Evolutionary conservation across 78 protist species (phyloP).

Genomic region (Diacronema lutheri): DNA sequence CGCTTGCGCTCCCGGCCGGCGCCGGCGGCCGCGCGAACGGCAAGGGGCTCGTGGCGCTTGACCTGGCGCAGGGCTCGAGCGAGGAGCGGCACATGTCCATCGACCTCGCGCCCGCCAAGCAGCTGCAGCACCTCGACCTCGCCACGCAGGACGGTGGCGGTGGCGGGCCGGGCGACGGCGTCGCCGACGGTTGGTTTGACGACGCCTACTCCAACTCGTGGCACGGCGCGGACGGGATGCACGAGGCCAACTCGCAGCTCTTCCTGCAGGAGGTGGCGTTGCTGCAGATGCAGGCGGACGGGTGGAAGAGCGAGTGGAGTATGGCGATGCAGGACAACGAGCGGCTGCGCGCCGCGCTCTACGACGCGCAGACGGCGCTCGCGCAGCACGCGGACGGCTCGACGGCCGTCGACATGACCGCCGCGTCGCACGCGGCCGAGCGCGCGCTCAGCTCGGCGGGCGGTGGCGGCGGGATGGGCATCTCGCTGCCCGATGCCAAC

Average conservation of each 20-base stretch:
- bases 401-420: too few species aligned
- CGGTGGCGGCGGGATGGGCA: neutral
- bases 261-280: neutral
- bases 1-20: too few species aligned
- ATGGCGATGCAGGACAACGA: neutral
- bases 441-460: neutral
- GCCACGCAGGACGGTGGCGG: neutral
- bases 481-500: neutral
- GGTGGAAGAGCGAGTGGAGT: neutral
- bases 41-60: too few species aligned
- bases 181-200: too few species aligned
- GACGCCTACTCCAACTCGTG: constrained; percentile 73
- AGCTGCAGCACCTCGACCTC: neutral
- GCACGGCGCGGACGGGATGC: neutral
- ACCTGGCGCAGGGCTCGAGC: too few species aligned
- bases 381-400: neutral
- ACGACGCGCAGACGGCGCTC: neutral
- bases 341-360: neutral
- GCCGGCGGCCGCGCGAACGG: too few species aligned
- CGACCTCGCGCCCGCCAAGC: too few species aligned
- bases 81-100: too few species aligned
- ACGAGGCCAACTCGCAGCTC: neutral
- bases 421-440: neutral
- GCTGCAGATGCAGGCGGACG: constrained; percentile 1
- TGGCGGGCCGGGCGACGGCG: too few species aligned